A percentile compares a stretch with the other conserved stretches of the same genome.
These are phyloP conservation scores for Lycium ferocissimum DNA, from an alignment of 257 asterid genomes.

Conservation along the genomic window DNA sequence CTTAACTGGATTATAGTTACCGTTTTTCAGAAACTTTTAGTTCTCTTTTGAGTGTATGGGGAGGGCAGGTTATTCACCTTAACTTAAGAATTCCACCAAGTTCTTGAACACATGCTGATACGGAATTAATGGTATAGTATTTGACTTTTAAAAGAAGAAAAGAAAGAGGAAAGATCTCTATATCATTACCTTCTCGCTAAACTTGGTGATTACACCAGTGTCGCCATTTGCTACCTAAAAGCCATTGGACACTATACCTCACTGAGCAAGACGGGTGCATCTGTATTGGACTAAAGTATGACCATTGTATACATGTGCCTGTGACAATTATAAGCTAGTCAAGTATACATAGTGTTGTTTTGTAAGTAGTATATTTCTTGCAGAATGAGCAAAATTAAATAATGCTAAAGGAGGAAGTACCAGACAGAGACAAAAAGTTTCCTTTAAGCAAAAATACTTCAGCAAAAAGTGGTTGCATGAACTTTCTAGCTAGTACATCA, in stretches of 20 bases:
- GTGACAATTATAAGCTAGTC: not conserved
- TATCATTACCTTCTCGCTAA: not conserved
- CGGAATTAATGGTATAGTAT: not conserved
- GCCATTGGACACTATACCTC: not conserved
- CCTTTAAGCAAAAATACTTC: constrained; percentile 3
- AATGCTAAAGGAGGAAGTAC: not conserved
- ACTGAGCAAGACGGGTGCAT: not conserved
- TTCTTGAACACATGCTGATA: not conserved
- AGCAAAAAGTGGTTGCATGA: not conserved
- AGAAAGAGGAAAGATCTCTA: not conserved
- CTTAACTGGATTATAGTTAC: not conserved
- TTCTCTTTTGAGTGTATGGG: not conserved
- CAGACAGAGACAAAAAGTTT: not conserved
- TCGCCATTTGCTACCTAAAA: not conserved
- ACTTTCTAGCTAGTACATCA: not conserved
- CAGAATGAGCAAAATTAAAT: not conserved
- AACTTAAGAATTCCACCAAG: not conserved
- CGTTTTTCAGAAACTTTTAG: not conserved
- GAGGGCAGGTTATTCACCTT: not conserved
- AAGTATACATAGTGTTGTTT: not conserved
- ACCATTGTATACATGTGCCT: not conserved
- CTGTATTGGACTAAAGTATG: no score
- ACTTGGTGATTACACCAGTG: not conserved
- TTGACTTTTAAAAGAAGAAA: not conserved
- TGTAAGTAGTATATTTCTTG: not conserved